Conservation (phyloP, 768 basidiomycete species). For the Leccinum truebloodii region DNA sequence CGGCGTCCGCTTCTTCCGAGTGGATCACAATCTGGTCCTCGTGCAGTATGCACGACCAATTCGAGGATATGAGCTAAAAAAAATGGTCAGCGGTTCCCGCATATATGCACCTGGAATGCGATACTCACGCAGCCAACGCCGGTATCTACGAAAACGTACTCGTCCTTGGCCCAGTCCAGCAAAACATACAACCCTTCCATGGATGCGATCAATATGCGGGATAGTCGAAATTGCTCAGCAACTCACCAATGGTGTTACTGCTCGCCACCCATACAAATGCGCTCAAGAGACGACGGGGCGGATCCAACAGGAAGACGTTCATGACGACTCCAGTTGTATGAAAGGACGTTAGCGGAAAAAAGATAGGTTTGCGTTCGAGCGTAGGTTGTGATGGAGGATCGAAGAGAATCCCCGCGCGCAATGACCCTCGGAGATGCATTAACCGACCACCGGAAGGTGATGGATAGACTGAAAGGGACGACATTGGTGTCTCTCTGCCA, state of each 20-base stretch:
- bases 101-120: neutral
- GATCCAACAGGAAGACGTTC: conserved; percentile 77
- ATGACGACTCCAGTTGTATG: conserved; percentile 68
- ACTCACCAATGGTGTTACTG: conserved; percentile 36
- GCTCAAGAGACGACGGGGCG: conserved; percentile 56
- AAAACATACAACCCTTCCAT: conserved; percentile 64
- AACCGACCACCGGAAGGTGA: conserved; percentile 8
- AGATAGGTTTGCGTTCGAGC: conserved; percentile 24
- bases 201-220: conserved; percentile 1
- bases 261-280: conserved; percentile 70
- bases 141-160: conserved; percentile 74
- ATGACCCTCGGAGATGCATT: conserved; percentile 2
- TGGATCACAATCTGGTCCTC: conserved; percentile 72
- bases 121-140: conserved; percentile 69
- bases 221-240: neutral
- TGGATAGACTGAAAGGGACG: conserved; percentile 6
- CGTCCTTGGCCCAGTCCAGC: conserved; percentile 62
- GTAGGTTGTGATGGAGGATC: conserved; percentile 14
- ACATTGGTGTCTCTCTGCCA: conserved; percentile 16
- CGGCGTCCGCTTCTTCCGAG: conserved; percentile 65
- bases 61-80: conserved; percentile 59
- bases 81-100: conserved; percentile 4
- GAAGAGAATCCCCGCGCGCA: conserved; percentile 11
- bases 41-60: conserved; percentile 76
- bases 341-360: conserved; percentile 62